Conservation (phyloP, 371 early-diverging fungal species). For the Mucor racemosus region DNA sequence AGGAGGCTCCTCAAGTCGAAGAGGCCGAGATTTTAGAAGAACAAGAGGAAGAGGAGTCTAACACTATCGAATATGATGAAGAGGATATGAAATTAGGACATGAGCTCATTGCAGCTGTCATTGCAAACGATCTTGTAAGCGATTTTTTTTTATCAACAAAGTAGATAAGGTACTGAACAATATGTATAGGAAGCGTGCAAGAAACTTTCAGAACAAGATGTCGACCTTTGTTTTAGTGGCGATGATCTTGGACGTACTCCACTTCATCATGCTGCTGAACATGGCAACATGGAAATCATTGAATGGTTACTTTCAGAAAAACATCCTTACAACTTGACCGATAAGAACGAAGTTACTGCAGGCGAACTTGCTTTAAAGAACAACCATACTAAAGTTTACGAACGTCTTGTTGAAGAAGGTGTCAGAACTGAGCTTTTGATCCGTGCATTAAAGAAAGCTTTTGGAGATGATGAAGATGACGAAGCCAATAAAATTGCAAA, state of each 20-base stretch:
- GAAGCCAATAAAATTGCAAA: conserved; percentile 63
- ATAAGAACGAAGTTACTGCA: conserved; percentile 48
- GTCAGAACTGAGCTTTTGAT: conserved; percentile 83
- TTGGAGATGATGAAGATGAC: conserved; percentile 41
- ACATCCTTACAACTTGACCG: conserved; percentile 59
- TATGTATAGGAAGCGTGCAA: conserved; percentile 43
- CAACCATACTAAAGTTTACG: conserved; percentile 52
- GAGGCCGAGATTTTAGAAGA: conserved; percentile 3
- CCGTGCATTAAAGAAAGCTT: conserved; percentile 50
- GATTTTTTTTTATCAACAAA: neutral
- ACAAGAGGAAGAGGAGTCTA: conserved; percentile 13
- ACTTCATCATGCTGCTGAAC: conserved; percentile 53
- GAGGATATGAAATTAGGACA: conserved; percentile 44
- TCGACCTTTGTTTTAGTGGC: conserved; percentile 52
- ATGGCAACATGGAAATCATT: conserved; percentile 58
- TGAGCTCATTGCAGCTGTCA: conserved; percentile 42
- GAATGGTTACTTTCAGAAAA: conserved; percentile 59
- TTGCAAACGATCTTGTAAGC: conserved; percentile 47
- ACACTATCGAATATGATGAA: conserved; percentile 29
- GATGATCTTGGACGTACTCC: conserved; percentile 52
- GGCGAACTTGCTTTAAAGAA: conserved; percentile 61
- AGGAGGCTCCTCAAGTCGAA: neutral
- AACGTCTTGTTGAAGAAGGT: conserved; percentile 82
- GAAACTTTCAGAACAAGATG: conserved; percentile 34
- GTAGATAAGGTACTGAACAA: neutral